Evolutionary conservation across 78 protist genomes (phyloP), one percentile per base, ranked within the genome.

Genomic region (Chrysochromulina parva): DNA sequence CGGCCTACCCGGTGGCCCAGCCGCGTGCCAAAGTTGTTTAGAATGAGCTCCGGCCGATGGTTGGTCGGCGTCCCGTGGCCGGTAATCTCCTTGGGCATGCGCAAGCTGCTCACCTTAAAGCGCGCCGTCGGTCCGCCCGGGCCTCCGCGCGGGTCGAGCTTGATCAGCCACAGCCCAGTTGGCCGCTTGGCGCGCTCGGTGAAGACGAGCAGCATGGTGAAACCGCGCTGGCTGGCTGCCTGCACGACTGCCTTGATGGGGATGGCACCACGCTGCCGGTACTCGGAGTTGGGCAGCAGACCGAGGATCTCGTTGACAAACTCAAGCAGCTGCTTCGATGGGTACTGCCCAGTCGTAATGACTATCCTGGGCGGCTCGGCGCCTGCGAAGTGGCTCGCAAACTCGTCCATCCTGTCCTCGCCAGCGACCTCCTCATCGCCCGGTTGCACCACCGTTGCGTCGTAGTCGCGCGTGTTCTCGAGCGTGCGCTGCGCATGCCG

Each of bases 121-220:
- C 87, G 81, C 48, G 99, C 97, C 1, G 99, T 97, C 24, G 99
- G 99, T 3, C 99, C 99, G 26, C 95, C 91, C 6, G 99, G 99
- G 38, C 38, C 38, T 38, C 38, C 38, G 38, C 38, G 38, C 38
- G 38, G 38, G 38, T 38, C 38, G 48, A 99, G 91, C 85, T 99
- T 99, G 38, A 93, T 28, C 48, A 97, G 48, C 69, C 94, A 88
- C 94, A 99, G 47, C 47, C 71, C 71, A 81, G 95, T 88, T 2
- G 85, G 38, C 47, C 85, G n/a, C 59, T 94, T 93, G 50, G 52
- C 52, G 58, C 92, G 67, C 67, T 98, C 99, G 92, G 95, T 93
- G 65, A 98, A 58, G 88, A 98, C 92, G 19, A 98, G 90, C 4
- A 98, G 11, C 80, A 96, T 97, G n/a, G 99, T 98, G 95, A 90